Conservation (phyloP, 2,329 filamentous ascomycete genomes). For the Colletotrichum filicis region DNA sequence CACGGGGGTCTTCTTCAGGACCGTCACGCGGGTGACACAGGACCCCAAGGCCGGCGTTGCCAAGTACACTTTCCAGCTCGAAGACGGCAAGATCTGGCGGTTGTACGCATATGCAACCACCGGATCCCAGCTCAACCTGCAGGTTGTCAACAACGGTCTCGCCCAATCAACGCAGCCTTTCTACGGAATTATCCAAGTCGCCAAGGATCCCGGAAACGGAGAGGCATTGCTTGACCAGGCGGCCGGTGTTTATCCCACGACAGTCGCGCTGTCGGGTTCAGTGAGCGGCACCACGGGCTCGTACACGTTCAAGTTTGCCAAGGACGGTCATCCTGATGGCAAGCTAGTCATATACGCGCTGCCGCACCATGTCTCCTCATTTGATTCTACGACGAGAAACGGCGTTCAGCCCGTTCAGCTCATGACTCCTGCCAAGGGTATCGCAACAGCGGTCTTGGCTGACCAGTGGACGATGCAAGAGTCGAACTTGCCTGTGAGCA, state of each 20-base stretch:
- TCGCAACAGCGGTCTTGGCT: slow-evolving; percentile 76
- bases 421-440: slow-evolving; percentile 86
- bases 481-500: slow-evolving; percentile 73
- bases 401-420: slow-evolving; percentile 68
- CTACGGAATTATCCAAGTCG: slow-evolving; percentile 82
- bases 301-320: slow-evolving; percentile 81
- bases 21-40: slow-evolving; percentile 67
- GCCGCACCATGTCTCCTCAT: slow-evolving; percentile 85
- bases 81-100: slow-evolving; percentile 81
- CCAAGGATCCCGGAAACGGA: slow-evolving; percentile 76
- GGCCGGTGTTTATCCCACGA: slow-evolving; percentile 78
- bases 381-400: slow-evolving; percentile 68
- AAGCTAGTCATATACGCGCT: slow-evolving; percentile 86
- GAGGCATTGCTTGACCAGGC: slow-evolving; percentile 80
- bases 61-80: slow-evolving; percentile 81
- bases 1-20: slow-evolving; percentile 78
- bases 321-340: slow-evolving; percentile 69
- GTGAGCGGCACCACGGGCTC: slow-evolving; percentile 69
- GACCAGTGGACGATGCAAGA: slow-evolving; percentile 85
- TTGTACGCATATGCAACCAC: slow-evolving; percentile 76
- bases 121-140: slow-evolving; percentile 73
- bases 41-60: slow-evolving; percentile 71
- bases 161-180: slow-evolving; percentile 76
- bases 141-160: slow-evolving; percentile 72
- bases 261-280: slow-evolving; percentile 72